Evolutionary conservation across 306 rosid genomes (phyloP).

Genomic region (Quercus berberidifolia): DNA sequence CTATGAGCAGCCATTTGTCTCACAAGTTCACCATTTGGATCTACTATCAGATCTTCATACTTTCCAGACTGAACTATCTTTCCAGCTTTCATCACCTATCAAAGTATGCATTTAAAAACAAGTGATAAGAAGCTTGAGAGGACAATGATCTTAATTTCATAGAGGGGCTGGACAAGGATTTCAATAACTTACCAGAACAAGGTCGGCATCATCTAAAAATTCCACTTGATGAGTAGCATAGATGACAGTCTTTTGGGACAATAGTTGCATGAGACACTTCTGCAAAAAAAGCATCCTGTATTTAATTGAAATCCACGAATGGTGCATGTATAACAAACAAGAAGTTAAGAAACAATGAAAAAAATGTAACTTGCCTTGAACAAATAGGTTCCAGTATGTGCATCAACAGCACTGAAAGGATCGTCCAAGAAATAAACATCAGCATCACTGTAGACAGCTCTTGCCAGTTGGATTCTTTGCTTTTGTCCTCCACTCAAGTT

Average conservation of each 20-base stretch:
- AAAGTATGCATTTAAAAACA: background rate
- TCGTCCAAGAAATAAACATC: conserved; percentile 89
- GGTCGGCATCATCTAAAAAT: conserved; percentile 80
- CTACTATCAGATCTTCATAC: conserved; percentile 60
- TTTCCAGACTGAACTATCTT: conserved; percentile 64
- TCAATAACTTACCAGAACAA: conserved; percentile 54
- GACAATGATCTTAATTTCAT: background rate
- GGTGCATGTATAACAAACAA: conserved; percentile 3
- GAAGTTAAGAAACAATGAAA: background rate
- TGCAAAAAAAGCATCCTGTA: conserved; percentile 39
- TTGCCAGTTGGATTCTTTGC: conserved; percentile 86
- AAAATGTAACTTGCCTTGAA: conserved; percentile 50
- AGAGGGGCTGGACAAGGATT: conserved; percentile 1
- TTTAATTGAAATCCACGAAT: conserved; percentile 2
- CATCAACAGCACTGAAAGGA: conserved; percentile 97
- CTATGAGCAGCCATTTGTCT: conserved; percentile 81
- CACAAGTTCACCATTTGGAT: conserved; percentile 57
- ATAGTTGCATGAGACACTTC: conserved; percentile 76
- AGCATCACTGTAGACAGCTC: conserved; percentile 81
- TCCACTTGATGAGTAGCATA: conserved; percentile 91
- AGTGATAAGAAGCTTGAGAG: background rate
- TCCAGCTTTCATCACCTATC: conserved; percentile 80
- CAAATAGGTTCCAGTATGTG: conserved; percentile 78
- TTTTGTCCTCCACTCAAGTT: conserved; percentile 96
- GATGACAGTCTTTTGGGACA: conserved; percentile 75